A percentile compares a stretch with the other conserved stretches of the same genome.
Conservation (phyloP, 495 filamentous ascomycete species). For the Xylaria scruposa region DNA sequence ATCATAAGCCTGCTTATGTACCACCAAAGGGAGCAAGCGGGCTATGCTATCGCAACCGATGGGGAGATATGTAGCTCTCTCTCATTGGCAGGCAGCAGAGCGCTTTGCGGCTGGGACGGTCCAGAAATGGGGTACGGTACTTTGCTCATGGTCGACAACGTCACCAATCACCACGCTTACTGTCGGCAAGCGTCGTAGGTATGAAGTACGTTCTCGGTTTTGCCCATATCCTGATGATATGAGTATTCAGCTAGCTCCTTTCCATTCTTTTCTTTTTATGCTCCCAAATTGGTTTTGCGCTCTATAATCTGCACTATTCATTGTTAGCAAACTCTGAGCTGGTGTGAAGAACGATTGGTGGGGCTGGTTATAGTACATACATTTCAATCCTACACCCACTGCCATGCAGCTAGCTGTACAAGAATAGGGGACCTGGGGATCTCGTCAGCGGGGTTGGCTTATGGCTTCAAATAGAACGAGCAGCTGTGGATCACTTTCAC, state of each 20-base stretch:
- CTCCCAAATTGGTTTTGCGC: not conserved
- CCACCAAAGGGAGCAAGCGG: not conserved
- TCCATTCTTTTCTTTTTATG: not conserved
- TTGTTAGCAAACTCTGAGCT: not conserved
- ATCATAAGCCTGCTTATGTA: slow-evolving; percentile 3
- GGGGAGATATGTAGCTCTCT: not conserved
- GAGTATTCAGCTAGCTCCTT: not conserved
- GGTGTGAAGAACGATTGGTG: not conserved
- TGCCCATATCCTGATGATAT: not conserved
- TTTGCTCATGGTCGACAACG: not conserved
- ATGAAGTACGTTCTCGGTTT: not conserved
- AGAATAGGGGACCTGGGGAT: slow-evolving; percentile 1
- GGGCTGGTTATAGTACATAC: not conserved
- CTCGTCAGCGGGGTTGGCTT: slow-evolving; percentile 1
- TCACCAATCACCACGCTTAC: slow-evolving; percentile 5
- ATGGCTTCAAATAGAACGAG: slow-evolving; percentile 1
- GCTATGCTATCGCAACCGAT: not conserved
- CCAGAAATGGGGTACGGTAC: not conserved
- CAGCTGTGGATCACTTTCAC: slow-evolving; percentile 27
- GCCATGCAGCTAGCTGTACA: not conserved
- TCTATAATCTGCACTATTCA: not conserved
- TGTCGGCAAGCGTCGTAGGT: not conserved
- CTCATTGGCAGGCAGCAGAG: not conserved
- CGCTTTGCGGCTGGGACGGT: not conserved
- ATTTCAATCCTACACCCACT: not conserved